phyloP scores from a whole-genome alignment of 23 red algal genomes.

The Gracilaria domingensis region DNA sequence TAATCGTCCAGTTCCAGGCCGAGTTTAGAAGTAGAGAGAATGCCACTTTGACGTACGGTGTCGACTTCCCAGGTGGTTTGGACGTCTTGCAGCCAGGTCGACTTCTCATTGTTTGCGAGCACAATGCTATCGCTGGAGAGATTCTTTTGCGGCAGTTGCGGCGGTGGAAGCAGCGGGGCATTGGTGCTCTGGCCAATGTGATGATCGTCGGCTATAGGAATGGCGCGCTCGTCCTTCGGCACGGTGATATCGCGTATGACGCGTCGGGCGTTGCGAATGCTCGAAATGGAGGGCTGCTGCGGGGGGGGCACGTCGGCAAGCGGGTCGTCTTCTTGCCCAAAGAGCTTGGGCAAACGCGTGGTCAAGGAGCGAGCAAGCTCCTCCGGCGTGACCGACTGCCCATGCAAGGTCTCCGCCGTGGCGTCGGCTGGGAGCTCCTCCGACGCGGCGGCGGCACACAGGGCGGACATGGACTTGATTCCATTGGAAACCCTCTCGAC shows the following conservation, averaged over 20 bases:
- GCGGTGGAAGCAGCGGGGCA: conserved; percentile 4
- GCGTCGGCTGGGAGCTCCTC: background rate
- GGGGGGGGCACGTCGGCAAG: conserved; percentile 10
- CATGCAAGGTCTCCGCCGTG: conserved; percentile 2
- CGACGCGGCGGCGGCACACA: conserved; percentile 50
- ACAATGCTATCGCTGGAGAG: background rate
- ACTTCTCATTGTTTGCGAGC: conserved; percentile 22
- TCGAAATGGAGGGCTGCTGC: conserved; percentile 61
- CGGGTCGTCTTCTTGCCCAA: conserved; percentile 11
- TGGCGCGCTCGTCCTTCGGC: conserved; percentile 22
- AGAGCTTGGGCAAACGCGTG: conserved; percentile 42
- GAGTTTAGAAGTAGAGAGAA: conserved; percentile 36
- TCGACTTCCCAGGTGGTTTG: conserved; percentile 70
- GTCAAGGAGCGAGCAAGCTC: conserved; percentile 39
- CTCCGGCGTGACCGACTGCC: conserved; percentile 8
- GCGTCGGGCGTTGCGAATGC: conserved; percentile 48
- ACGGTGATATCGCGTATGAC: conserved; percentile 9
- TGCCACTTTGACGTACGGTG: conserved; percentile 58
- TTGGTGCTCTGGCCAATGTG: conserved; percentile 66
- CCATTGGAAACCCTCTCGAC: conserved; percentile 65
- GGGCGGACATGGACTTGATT: conserved; percentile 63
- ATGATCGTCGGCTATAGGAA: conserved; percentile 9
- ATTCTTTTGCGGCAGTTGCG: background rate
- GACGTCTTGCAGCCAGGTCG: conserved; percentile 64
- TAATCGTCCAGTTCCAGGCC: conserved; percentile 31